Evolutionary conservation across 768 basidiomycete genomes (phyloP), one percentile per base, ranked within the genome.

Genomic region (Gymnopilus dilepis): DNA sequence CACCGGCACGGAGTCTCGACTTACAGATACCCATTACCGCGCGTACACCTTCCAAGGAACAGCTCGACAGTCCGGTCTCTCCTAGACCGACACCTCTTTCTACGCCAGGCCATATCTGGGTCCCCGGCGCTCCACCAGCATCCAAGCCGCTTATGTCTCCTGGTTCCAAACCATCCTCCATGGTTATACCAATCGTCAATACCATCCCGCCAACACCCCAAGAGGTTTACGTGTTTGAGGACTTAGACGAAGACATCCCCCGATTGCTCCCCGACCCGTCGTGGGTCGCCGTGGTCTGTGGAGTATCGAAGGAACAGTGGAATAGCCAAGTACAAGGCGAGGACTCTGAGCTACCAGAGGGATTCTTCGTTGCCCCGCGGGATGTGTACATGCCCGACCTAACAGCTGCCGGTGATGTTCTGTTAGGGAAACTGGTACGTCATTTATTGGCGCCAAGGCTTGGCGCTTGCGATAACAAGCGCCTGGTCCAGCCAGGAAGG

Each of bases 311-410:
- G 61, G 83, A 81, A 58, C 81, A 82, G 66, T 82, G 83, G 78
- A 76, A 45, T 22, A 47, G 67, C 33, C 67, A 70, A 56, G 72
- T 70, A 30, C 75, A 72, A 52, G 73, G 71, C 17, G 68, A 68
- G 13, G 71, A 73, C 24, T 64, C 71, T 9, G 78, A 76, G 54
- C 71, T 92, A 13, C 91, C 91, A 0, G 84, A 87, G 11, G 80
- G 82, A 17, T 92, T 94, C 74, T 94, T 83, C 66, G 84, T 92
- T 40, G 91, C 90, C 2, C 91, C 90, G 33, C 81, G 79, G 71
- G 86, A 91, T 67, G 85, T 92, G 37, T 92, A 92, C 72, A 92
- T 94, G 87, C 92, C 92, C 17, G 90, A 94, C 72, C 71, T 94
- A 63, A 91, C 86, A 26, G 89, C 89, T 1, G 80, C 86, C 7